Evolutionary conservation across 192 early-diverging fungal genomes (phyloP), one percentile per base, ranked within the genome.

Genomic region (Entrophospora sp.): DNA sequence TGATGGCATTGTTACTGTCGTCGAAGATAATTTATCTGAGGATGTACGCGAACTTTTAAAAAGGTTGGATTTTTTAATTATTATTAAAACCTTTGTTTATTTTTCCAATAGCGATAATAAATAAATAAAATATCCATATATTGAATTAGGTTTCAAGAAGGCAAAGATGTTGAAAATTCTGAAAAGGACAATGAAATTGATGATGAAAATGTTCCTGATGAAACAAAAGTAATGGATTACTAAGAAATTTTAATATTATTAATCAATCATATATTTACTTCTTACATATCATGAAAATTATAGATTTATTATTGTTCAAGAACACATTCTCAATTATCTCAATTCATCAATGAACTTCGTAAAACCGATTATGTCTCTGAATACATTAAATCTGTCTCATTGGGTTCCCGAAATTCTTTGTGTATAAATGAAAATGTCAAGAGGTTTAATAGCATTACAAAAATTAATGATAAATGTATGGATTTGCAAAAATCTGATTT

Each of bases 301-400:
- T 49, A 85, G 76, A 80, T 88, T 3, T 80, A 78, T 43, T 90
- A 87, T 69, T 81, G 85, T 14, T 89, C 87, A 18, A 81, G 87
- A 38, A 91, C 91, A 14, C 96, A 98, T 71, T 95, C 93, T 4
- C 96, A 98, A 73, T 72, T 98, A 14, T 75, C 84, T 24, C 96
- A 98, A 69, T 93, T 98, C 67, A 72, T 95, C 0, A 72, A 79
- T 64, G 93, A 98, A 71, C 66, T 96, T 9, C 78, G 84, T 66
- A 93, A 90, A 71, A 95, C 95, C 1, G 63, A 48, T 8, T 93
- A 88, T 66, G 73, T 55, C 0, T 43, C 74, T 1, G 79, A 83
- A 27, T 52, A 75, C 10, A 70, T 89, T 18, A 81, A 75, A 27
- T 70, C 80, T 14, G 75, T 93, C 3, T 84, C 89, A 4, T 75